Conservation (phyloP, 352 stramenopile species). For the Blastocystis sp. region DNA sequence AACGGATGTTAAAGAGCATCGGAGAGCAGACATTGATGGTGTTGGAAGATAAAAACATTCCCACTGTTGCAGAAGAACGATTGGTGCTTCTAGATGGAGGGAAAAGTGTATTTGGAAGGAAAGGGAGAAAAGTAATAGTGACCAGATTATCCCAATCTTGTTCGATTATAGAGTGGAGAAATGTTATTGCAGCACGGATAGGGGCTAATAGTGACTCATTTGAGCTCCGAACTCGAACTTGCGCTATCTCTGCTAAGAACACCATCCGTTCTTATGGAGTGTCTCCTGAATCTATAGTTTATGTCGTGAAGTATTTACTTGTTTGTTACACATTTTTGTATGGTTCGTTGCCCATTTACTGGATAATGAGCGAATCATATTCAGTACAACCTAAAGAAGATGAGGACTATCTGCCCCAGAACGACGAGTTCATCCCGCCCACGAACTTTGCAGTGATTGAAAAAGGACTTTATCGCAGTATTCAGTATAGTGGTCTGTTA, state of each 20-base stretch:
- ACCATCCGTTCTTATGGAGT: conserved; percentile 45
- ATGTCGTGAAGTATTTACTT: neutral
- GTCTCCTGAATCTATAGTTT: conserved; percentile 16
- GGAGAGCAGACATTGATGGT: neutral
- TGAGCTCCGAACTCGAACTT: neutral
- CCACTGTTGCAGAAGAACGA: neutral
- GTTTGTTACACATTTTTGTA: neutral
- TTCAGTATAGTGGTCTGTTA: neutral
- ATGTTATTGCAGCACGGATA: neutral
- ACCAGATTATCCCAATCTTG: conserved; percentile 14
- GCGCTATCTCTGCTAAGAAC: neutral
- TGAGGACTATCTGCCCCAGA: conserved; percentile 22
- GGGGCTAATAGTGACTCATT: neutral
- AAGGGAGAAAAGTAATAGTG: conserved; percentile 1
- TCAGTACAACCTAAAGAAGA: neutral
- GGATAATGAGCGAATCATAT: neutral
- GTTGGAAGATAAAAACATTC: neutral
- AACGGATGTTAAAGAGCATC: neutral
- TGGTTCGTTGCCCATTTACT: neutral
- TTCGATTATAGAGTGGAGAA: conserved; percentile 40
- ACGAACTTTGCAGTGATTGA: conserved; percentile 58
- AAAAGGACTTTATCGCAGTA: conserved; percentile 53
- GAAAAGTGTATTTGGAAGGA: neutral
- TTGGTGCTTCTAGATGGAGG: neutral
- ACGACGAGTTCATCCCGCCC: conserved; percentile 57